Percentiles rank a stretch among this genome's conserved stretches.
Evolutionary conservation across 2,329 filamentous ascomycete genomes (phyloP).

Genomic region (Xylaria sp.): DNA sequence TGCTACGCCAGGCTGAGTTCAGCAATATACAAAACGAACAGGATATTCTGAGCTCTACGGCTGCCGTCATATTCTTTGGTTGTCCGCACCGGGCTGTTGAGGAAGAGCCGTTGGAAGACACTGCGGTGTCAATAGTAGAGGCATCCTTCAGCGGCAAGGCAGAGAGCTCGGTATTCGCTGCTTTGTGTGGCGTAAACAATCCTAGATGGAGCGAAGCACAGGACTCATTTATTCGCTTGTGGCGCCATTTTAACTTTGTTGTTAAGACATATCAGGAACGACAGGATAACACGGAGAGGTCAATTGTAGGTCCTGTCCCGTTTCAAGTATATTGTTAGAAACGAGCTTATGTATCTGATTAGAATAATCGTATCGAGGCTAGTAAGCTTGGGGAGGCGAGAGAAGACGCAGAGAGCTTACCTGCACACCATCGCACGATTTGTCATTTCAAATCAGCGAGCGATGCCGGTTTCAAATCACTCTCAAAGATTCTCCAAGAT

Average conservation of each 20-base stretch:
- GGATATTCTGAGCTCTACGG: slow-evolving; percentile 28
- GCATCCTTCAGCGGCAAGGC: slow-evolving; percentile 5
- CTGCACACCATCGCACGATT: slow-evolving; percentile 26
- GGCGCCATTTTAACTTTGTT: slow-evolving; percentile 33
- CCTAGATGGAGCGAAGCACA: slow-evolving; percentile 19
- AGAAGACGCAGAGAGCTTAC: slow-evolving; percentile 27
- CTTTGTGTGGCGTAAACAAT: slow-evolving; percentile 28
- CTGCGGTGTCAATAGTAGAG: slow-evolving; percentile 24
- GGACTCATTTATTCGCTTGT: slow-evolving; percentile 29
- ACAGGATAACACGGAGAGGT: background rate
- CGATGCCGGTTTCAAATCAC: slow-evolving; percentile 24
- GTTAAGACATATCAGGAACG: slow-evolving; percentile 33
- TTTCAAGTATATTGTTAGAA: background rate
- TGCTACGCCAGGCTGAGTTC: slow-evolving; percentile 27
- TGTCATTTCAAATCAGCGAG: slow-evolving; percentile 27
- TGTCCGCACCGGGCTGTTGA: slow-evolving; percentile 25
- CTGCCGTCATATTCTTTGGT: slow-evolving; percentile 31
- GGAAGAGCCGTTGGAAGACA: slow-evolving; percentile 9
- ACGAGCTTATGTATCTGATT: slow-evolving; percentile 16
- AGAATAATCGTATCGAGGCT: slow-evolving; percentile 20
- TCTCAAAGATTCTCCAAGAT: slow-evolving; percentile 15
- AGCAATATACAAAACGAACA: slow-evolving; percentile 9
- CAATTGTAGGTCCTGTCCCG: slow-evolving; percentile 13
- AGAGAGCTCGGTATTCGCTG: slow-evolving; percentile 16
- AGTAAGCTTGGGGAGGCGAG: slow-evolving; percentile 21